Percentiles rank a stretch among this genome's conserved stretches.
Conservation (phyloP, 2,329 filamentous ascomycete species). For the Truncatella angustata region DNA sequence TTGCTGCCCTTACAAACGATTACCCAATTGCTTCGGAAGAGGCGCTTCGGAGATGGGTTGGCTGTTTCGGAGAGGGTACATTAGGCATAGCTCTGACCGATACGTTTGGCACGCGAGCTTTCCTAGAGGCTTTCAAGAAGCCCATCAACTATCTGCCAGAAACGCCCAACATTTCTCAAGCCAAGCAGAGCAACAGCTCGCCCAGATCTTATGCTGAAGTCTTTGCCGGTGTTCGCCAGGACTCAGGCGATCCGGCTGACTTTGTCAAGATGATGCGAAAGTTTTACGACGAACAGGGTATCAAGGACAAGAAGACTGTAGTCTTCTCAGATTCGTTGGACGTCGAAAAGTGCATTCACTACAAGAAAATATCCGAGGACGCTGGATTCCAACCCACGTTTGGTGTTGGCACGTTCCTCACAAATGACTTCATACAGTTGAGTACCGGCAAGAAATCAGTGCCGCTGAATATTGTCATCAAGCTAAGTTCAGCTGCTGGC, state of each 20-base stretch:
- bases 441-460: conserved; percentile 78
- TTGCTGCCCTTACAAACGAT: conserved; percentile 84
- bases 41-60: conserved; percentile 84
- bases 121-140: conserved; percentile 79
- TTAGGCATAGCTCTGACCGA: conserved; percentile 90
- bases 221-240: conserved; percentile 83
- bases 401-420: conserved; percentile 92
- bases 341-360: conserved; percentile 85
- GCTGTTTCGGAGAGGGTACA: conserved; percentile 82
- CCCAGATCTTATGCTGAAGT: conserved; percentile 72
- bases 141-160: conserved; percentile 49
- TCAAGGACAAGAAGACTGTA: conserved; percentile 79
- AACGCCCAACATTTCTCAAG: conserved; percentile 31
- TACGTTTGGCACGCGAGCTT: conserved; percentile 90
- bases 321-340: conserved; percentile 96
- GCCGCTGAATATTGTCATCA: conserved; percentile 97
- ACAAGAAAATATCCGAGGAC: conserved; percentile 79
- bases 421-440: conserved; percentile 82
- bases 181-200: conserved; percentile 42
- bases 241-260: conserved; percentile 80
- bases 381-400: conserved; percentile 84
- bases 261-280: conserved; percentile 77
- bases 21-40: conserved; percentile 83
- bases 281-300: conserved; percentile 75
- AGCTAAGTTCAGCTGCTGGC: conserved; percentile 81